phyloP scores from a whole-genome alignment of 106 monocot genomes.

The Narthecium ossifragum region DNA sequence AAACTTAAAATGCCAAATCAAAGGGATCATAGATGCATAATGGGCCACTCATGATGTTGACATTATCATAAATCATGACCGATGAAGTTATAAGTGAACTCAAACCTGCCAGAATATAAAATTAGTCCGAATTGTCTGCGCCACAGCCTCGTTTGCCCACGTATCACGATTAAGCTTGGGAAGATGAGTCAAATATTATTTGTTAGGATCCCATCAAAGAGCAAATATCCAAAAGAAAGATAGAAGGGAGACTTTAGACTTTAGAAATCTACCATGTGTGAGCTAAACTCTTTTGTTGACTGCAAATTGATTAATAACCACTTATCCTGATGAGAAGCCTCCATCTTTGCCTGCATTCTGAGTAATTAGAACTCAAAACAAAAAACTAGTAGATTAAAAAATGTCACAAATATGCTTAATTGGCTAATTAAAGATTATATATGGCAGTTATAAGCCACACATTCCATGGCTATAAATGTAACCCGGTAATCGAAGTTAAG shows the following conservation, averaged over 20 bases:
- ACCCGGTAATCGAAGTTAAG: too few relatives aligned
- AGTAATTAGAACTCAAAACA: not conserved
- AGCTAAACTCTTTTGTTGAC: constrained; percentile 83
- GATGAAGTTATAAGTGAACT: not conserved
- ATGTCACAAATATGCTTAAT: too few relatives aligned
- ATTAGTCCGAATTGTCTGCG: constrained; percentile 79
- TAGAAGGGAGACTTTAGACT: not conserved
- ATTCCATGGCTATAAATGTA: too few relatives aligned
- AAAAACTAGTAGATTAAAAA: too few relatives aligned
- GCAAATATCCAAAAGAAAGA: constrained; percentile 1
- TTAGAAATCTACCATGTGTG: constrained; percentile 81
- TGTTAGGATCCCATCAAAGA: not conserved
- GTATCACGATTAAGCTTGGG: constrained; percentile 85
- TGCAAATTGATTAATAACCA: constrained; percentile 92
- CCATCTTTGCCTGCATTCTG: constrained; percentile 65
- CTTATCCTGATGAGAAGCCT: constrained; percentile 71
- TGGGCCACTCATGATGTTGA: too few relatives aligned
- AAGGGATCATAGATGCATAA: too few relatives aligned
- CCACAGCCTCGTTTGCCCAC: constrained; percentile 89
- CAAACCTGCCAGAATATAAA: constrained; percentile 99
- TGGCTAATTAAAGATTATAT: too few relatives aligned
- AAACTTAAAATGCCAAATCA: too few relatives aligned
- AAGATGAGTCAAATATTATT: constrained; percentile 14
- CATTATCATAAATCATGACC: not conserved
- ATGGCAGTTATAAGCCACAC: too few relatives aligned